Evolutionary conservation across 768 basidiomycete species (phyloP), one percentile per base, ranked within the genome.

Genomic region (Ramaria rubella): DNA sequence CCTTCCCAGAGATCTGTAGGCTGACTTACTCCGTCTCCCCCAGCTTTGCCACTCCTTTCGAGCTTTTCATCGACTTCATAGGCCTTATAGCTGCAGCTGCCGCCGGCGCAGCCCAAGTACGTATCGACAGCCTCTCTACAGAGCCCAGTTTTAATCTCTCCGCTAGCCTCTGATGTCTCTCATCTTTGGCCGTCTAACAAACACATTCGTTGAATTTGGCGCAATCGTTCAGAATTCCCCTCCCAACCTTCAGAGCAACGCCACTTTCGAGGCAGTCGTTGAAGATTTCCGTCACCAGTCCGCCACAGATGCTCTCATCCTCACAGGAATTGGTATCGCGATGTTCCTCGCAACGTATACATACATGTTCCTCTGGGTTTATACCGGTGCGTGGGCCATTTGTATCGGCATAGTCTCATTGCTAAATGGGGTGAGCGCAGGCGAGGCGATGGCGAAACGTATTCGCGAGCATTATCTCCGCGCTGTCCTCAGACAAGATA

Each of bases 21-120:
- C n/a, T n/a, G n/a, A n/a, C n/a, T n/a, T n/a, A n/a, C n/a, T n/a
- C n/a, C n/a, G n/a, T n/a, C n/a, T n/a, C n/a, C 23, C 29, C 46
- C 63, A 86, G 92, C 1, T 94, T 87, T 68, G 78, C 88, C 0
- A 96, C 88, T 0, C 76, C 62, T 26, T 72, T 77, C 23, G 94
- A 98, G 68, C 62, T 85, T 0, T 62, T 75, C 54, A 61, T 93
- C n/a, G 77, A 96, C 68, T 63, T 75, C 21, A 74, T 95, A 60
- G 93, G 90, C 29, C 53, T 95, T 23, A 62, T 88, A 9, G 78
- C 81, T 8, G 89, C 94, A 0, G 79, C 76, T 19, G 85, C 76
- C 0, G 84, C 87, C n/a, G 93, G 93, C 23, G 85, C 90, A 19
- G 83, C 91, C 27, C 89, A 92, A 76, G 87, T 88, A 36, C 75